phyloP scores from a whole-genome alignment of 306 rosid species.

The Vicia sativa region DNA sequence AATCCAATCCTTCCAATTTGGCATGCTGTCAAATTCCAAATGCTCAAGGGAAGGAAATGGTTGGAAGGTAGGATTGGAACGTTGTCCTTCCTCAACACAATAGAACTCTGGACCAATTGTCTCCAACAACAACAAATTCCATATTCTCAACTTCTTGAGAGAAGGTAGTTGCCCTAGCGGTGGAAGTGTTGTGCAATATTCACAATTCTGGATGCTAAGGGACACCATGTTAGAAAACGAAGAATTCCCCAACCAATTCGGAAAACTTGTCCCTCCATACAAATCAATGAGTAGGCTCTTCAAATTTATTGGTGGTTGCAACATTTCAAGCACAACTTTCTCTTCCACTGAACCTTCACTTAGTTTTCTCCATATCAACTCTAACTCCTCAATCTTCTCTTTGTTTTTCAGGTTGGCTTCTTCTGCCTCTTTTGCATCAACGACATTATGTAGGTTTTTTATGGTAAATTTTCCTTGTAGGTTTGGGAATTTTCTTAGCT shows the following conservation, averaged over 20 bases:
- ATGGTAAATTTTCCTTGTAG: background rate
- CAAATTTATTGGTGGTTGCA: constrained; percentile 8
- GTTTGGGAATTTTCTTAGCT: background rate
- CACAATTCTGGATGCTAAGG: background rate
- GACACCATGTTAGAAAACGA: constrained; percentile 7
- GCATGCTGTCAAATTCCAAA: background rate
- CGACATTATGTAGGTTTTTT: background rate
- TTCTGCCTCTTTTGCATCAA: background rate
- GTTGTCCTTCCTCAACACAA: background rate
- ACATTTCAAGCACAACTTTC: background rate
- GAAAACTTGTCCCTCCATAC: constrained; percentile 24
- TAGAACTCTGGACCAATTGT: constrained; percentile 17
- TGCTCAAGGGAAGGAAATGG: background rate
- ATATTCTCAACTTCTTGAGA: background rate
- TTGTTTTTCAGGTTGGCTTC: background rate
- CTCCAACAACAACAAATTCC: background rate
- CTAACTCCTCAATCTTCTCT: background rate
- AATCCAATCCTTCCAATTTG: constrained; percentile 27
- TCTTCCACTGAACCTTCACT: background rate
- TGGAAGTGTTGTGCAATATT: background rate
- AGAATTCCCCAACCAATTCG: constrained; percentile 20
- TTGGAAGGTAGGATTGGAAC: constrained; percentile 1
- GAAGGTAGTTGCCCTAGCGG: constrained; percentile 24
- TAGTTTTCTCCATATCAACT: background rate
- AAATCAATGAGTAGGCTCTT: background rate